Base-by-base conservation (phyloP, 169 alveolate species). In the Plasmodium sp. region DNA sequence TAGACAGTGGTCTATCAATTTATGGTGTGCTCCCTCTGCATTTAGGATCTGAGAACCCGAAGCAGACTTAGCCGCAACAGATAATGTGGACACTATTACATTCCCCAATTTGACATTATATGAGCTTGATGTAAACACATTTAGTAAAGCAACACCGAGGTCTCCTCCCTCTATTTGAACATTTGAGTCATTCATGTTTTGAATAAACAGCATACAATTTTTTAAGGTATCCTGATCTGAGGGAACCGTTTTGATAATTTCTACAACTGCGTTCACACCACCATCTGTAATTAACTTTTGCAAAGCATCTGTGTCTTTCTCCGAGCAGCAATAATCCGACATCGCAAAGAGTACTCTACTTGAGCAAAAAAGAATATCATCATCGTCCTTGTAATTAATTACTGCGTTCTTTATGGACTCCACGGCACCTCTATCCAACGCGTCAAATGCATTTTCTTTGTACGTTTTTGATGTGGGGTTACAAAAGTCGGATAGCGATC, bases 401-500 rank as follows among this genome's bases (percentile, higher is more conserved):
- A 98, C 97, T 41, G 99, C 98, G 77, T 97, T 97, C 56, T 96
- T 96, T 88, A 98, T 96, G 34, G 98, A 96, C 41, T 96, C 97
- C 58, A 98, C 93, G 2, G 97, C 98, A 62, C 97, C 97, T 39
- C 98, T 92, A 5, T 97, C 97, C 95, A 98, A 91, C 18, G 99
- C 99, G 56, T 97, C 99, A 84, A 86, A 94, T 58, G 99, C 98
- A 83, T 98, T 98, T 83, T 98, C 99, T 96, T 96, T 97, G 93
- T 97, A 97, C 45, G 97, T 83, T 94, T 97, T 97, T 83, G 97
- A 95, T 54, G 98, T 96, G n/a, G 99, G 98, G 73, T 94, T 96
- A 94, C 99, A 98, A 79, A 97, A 96, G 86, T 98, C 99, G 39
- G 99, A 96, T 71, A 98, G 97, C 5, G 99, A 98, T 72, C 99